Base-by-base conservation (phyloP, 2,329 filamentous ascomycete genomes). In the Aspergillus terreus region DNA sequence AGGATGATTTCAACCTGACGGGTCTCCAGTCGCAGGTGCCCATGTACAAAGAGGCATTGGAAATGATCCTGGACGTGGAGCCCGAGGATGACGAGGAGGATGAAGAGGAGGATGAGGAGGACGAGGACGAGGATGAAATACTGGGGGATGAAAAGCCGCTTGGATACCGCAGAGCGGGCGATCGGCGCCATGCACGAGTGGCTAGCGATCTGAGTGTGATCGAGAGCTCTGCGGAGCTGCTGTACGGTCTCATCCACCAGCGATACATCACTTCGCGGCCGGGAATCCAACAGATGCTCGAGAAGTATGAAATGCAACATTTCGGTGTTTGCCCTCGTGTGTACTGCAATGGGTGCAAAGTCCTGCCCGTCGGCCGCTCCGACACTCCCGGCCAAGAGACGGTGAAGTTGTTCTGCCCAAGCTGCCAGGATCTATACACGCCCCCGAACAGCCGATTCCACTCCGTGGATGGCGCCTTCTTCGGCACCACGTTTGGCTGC, bases 11-110 rank as follows among this genome's bases (percentile, higher is more conserved):
- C 80, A 99, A 99, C 74, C 80, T 99, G 59, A 99, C 94, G 1
- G 94, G 94, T 46, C 79, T 99, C 65, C 91, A 96, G 73, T 88
- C 86, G 54, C 92, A 97, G 75, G 94, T 99, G 47, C 87, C 90
- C 58, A 96, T 96, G 89, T 99, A 99, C 74, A 99, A 97, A 75
- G 94, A 99, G 75, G 94, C 94, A 11, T 77, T 99, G 58, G 94
- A 99, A 83, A 96, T 99, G 92, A 97, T 99, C 61, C 81, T 99
- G 58, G 94, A 99, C 63, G 94, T 99, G 46, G 94, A 99, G 69
- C 92, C 94, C 35, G 92, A 96, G 74, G 92, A 96, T 42, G 82
- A 85, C 41, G 82, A 85, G 49, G 83, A 86, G 30, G 81, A 84
- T 27, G 82, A 85, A 25, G 82, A 86, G 25, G 82, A 85, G 40